Evolutionary conservation across 371 early-diverging fungal species (phyloP).

Genomic region (Choanephora cucurbitarum): DNA sequence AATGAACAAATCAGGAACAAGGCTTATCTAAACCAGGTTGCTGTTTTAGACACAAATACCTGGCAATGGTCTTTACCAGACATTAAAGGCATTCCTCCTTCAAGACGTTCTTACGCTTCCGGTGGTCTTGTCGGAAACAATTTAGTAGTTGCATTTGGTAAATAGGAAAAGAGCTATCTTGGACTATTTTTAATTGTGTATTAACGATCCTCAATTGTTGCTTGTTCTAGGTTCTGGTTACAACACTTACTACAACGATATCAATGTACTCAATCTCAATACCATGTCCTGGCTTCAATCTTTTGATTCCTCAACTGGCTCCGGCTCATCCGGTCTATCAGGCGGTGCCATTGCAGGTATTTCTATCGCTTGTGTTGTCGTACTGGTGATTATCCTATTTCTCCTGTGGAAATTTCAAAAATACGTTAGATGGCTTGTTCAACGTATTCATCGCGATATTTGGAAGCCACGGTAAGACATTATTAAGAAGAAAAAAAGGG

Average conservation of each 20-base stretch:
- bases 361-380: constrained; percentile 34
- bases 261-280: constrained; percentile 35
- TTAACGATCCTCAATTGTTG: constrained; percentile 2
- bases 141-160: constrained; percentile 49
- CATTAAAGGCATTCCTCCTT: constrained; percentile 40
- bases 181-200: neutral
- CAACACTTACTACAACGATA: constrained; percentile 45
- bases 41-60: constrained; percentile 43
- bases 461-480: constrained; percentile 48
- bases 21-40: constrained; percentile 34
- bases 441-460: constrained; percentile 43
- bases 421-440: constrained; percentile 40
- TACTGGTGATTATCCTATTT: constrained; percentile 39
- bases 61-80: constrained; percentile 44
- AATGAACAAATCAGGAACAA: constrained; percentile 18
- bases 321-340: constrained; percentile 25
- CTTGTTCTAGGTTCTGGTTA: constrained; percentile 29
- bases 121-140: constrained; percentile 35
- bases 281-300: constrained; percentile 35
- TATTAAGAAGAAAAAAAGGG: neutral
- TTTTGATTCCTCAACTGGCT: constrained; percentile 15
- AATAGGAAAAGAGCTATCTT: neutral
- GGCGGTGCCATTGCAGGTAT: constrained; percentile 51
- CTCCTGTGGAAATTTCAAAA: constrained; percentile 47
- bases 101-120: constrained; percentile 42